Evolutionary conservation across 805 yeast species (phyloP).

Genomic region (Ogataea philodendri): DNA sequence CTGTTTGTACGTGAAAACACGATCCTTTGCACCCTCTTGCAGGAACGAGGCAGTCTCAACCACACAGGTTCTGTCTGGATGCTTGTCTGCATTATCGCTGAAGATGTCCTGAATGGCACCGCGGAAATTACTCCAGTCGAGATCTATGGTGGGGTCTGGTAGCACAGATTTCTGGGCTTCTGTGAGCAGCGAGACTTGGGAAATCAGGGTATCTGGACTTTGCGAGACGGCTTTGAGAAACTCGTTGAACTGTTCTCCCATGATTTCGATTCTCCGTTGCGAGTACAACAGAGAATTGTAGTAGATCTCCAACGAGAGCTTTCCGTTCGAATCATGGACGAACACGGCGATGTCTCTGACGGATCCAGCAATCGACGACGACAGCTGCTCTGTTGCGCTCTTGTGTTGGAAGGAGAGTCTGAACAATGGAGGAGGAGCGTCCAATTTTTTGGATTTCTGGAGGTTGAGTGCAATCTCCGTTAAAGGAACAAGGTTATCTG

Average conservation of each 20-base stretch:
- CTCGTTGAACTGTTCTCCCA: constrained; percentile 71
- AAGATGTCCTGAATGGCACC: constrained; percentile 98
- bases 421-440: constrained; percentile 61
- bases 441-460: constrained; percentile 48
- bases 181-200: constrained; percentile 69
- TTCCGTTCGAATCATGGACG: constrained; percentile 31
- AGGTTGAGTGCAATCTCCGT: constrained; percentile 55
- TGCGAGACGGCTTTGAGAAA: constrained; percentile 41
- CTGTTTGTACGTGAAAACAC: constrained; percentile 80
- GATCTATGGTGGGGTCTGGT: constrained; percentile 84
- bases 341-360: constrained; percentile 65
- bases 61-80: constrained; percentile 87
- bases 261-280: constrained; percentile 60
- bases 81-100: constrained; percentile 75
- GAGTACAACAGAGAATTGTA: constrained; percentile 79
- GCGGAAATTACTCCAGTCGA: constrained; percentile 87
- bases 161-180: constrained; percentile 54
- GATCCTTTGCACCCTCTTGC: constrained; percentile 51
- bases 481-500: constrained; percentile 44
- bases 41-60: constrained; percentile 82
- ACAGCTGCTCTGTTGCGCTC: constrained; percentile 39
- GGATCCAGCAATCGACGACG: constrained; percentile 50
- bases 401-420: constrained; percentile 57
- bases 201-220: constrained; percentile 44
- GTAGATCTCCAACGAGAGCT: constrained; percentile 41